Evolutionary conservation across 192 early-diverging fungal genomes (phyloP).

Genomic region (Coemansia sp.): DNA sequence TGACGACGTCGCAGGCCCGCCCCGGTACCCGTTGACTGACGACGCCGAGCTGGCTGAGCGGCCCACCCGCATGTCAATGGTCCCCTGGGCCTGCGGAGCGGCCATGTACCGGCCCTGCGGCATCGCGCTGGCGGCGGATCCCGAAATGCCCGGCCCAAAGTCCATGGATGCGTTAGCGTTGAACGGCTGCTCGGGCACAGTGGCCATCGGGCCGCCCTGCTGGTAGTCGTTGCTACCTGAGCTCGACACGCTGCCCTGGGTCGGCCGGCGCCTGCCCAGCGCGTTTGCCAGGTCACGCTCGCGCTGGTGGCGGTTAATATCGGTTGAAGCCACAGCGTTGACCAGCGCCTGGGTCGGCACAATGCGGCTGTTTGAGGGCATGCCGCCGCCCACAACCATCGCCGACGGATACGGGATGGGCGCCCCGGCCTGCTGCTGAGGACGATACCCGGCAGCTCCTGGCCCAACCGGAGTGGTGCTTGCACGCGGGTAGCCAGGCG

Average conservation of each 20-base stretch:
- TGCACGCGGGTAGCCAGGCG: conserved; percentile 24
- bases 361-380: conserved; percentile 34
- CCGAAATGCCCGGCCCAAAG: not conserved
- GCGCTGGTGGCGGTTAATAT: conserved; percentile 37
- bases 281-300: conserved; percentile 45
- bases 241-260: conserved; percentile 14
- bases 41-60: conserved; percentile 44
- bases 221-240: conserved; percentile 2
- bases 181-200: conserved; percentile 24
- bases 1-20: conserved; percentile 1
- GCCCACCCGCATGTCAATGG: conserved; percentile 33
- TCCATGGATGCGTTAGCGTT: conserved; percentile 34
- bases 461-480: conserved; percentile 5
- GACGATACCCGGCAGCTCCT: not conserved
- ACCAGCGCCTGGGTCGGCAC: conserved; percentile 35
- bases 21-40: conserved; percentile 33
- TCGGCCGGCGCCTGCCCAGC: conserved; percentile 38
- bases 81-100: conserved; percentile 8
- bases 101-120: conserved; percentile 24
- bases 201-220: not conserved
- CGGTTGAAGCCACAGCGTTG: conserved; percentile 32
- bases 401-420: conserved; percentile 33
- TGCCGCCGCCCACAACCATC: conserved; percentile 50
- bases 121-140: not conserved
- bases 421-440: conserved; percentile 5